phyloP scores from a whole-genome alignment of 768 basidiomycete species.

The Russula dissimulans region DNA sequence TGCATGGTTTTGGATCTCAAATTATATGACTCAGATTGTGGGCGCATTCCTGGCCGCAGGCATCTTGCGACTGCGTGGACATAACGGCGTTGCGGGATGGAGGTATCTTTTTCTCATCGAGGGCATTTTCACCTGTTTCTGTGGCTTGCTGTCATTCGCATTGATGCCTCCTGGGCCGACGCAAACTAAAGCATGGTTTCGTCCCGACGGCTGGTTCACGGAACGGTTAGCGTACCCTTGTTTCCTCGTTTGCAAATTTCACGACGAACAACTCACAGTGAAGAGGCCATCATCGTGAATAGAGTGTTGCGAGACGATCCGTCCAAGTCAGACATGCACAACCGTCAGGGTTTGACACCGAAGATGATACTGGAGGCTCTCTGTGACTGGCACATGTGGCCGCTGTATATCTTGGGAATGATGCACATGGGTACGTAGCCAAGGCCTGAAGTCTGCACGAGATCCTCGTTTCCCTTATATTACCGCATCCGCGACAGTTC shows the following conservation, averaged over 20 bases:
- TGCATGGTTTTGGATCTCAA: background rate
- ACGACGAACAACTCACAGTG: background rate
- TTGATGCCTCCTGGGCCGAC: background rate
- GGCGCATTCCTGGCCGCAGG: background rate
- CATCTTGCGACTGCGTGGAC: background rate
- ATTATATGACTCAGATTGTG: background rate
- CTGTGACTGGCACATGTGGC: conserved; percentile 57
- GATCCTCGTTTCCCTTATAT: background rate
- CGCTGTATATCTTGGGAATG: conserved; percentile 49
- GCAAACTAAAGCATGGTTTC: background rate
- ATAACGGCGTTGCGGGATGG: background rate
- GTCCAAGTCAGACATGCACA: conserved; percentile 44
- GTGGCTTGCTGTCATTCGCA: background rate
- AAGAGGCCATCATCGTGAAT: background rate
- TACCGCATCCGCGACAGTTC: conserved; percentile 31
- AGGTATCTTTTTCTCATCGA: background rate
- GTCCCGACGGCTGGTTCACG: background rate
- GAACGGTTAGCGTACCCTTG: background rate
- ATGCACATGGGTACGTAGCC: conserved; percentile 35
- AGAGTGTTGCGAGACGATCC: background rate
- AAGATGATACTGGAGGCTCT: conserved; percentile 43
- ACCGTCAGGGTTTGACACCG: conserved; percentile 49
- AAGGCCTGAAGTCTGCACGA: conserved; percentile 22
- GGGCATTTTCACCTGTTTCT: background rate
- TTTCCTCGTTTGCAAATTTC: background rate